Evolutionary conservation across 2,329 filamentous ascomycete genomes (phyloP).

Genomic region (Neofusicoccum laricinum): DNA sequence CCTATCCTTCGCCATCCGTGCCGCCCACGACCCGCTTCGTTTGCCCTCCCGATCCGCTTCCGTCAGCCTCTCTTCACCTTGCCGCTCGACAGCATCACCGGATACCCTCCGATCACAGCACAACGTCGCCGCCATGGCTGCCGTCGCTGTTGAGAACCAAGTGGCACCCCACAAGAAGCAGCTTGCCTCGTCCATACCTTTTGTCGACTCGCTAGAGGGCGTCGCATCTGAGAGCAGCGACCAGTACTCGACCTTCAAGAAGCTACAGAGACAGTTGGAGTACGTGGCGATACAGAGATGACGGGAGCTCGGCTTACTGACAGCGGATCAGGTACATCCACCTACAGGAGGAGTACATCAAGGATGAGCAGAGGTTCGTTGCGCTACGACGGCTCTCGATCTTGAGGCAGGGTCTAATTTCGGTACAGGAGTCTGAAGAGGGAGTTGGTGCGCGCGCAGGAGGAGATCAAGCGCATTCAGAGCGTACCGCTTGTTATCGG

Average conservation of each 20-base stretch:
- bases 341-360: conserved; percentile 99
- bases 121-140: conserved; percentile 65
- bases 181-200: conserved; percentile 75
- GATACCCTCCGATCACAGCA: not conserved
- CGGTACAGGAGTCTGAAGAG: conserved; percentile 79
- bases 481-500: conserved; percentile 97
- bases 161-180: conserved; percentile 78
- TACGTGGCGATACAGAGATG: conserved; percentile 47
- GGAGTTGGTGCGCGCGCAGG: conserved; percentile 93
- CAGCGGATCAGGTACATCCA: conserved; percentile 72
- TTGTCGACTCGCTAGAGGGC: conserved; percentile 86
- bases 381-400: not conserved
- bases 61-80: not conserved
- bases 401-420: not conserved
- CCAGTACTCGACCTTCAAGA: conserved; percentile 94
- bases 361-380: conserved; percentile 89
- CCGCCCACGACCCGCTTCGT: not conserved
- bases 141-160: conserved; percentile 79
- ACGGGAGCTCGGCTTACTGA: conserved; percentile 6
- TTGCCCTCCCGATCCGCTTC: not conserved
- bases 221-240: conserved; percentile 77
- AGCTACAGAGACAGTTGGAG: conserved; percentile 93
- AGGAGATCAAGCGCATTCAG: conserved; percentile 99
- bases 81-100: not conserved
- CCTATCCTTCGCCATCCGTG: not conserved